Percentiles rank a stretch among this genome's conserved stretches.
Evolutionary conservation across 1,139 yeast genomes (phyloP).

Genomic region (Pichia inconspicua): DNA sequence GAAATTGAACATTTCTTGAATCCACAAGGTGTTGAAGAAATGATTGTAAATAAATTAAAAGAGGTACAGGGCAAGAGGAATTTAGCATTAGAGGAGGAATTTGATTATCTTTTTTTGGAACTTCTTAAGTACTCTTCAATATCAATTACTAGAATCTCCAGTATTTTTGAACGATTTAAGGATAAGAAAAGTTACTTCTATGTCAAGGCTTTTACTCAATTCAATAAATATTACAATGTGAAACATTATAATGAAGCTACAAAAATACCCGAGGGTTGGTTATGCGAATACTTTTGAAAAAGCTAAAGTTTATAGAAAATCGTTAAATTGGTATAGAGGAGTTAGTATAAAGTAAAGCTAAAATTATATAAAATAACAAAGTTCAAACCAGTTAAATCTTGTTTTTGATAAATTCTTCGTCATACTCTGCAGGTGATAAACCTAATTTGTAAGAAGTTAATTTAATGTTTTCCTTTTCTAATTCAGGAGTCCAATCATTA

Average conservation of each 20-base stretch:
- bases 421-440: slow-evolving; percentile 7
- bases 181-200: slow-evolving; percentile 8
- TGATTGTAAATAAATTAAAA: slow-evolving; percentile 6
- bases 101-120: slow-evolving; percentile 24
- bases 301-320: not conserved
- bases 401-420: slow-evolving; percentile 1
- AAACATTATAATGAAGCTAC: not conserved
- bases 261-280: slow-evolving; percentile 6
- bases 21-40: slow-evolving; percentile 8
- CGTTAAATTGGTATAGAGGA: not conserved
- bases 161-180: slow-evolving; percentile 7
- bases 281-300: slow-evolving; percentile 13
- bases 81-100: slow-evolving; percentile 17
- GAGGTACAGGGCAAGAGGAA: slow-evolving; percentile 5
- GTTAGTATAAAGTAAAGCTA: not conserved
- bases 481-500: slow-evolving; percentile 23
- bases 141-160: slow-evolving; percentile 4
- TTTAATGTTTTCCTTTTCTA: slow-evolving; percentile 14
- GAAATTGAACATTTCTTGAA: slow-evolving; percentile 30
- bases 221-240: slow-evolving; percentile 10
- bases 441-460: slow-evolving; percentile 11
- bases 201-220: slow-evolving; percentile 9
- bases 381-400: not conserved
- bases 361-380: not conserved
- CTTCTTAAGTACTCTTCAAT: slow-evolving; percentile 16